A percentile compares a stretch with the other conserved stretches of the same genome.
These are phyloP conservation scores for Aspergillus vadensis DNA, from an alignment of 2,329 filamentous ascomycete genomes.

Conservation along the genomic window DNA sequence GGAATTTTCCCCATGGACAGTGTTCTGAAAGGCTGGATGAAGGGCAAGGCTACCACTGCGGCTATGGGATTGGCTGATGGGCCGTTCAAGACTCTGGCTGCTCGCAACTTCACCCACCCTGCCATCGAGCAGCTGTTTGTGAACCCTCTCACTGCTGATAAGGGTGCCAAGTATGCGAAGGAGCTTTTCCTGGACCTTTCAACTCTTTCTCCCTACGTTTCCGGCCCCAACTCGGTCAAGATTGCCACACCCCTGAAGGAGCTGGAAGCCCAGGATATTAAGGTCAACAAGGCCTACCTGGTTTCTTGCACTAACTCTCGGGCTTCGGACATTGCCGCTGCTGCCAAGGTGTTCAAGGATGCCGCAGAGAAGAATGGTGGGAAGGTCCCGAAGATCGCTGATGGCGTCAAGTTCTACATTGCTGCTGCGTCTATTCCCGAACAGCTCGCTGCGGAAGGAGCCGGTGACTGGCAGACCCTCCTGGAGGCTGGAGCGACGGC, in stretches of 20 bases:
- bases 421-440: constrained; percentile 80
- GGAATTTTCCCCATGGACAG: constrained; percentile 80
- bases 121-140: constrained; percentile 71
- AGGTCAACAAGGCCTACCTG: constrained; percentile 80
- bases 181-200: constrained; percentile 78
- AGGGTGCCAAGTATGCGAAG: constrained; percentile 80
- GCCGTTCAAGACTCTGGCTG: constrained; percentile 50
- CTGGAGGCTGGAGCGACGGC: constrained; percentile 75
- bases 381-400: constrained; percentile 68
- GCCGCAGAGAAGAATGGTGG: constrained; percentile 64
- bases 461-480: constrained; percentile 82
- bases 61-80: constrained; percentile 60
- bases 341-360: constrained; percentile 81
- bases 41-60: constrained; percentile 71
- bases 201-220: constrained; percentile 78
- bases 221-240: constrained; percentile 91
- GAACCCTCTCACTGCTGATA: constrained; percentile 70
- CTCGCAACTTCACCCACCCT: constrained; percentile 69
- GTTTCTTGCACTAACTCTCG: constrained; percentile 89
- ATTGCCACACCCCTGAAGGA: constrained; percentile 75
- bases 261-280: constrained; percentile 72
- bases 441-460: constrained; percentile 73
- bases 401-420: constrained; percentile 82
- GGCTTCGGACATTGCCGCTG: constrained; percentile 76
- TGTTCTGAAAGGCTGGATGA: constrained; percentile 71